phyloP scores from a whole-genome alignment of 345 rosid genomes.

The Angophora floribunda region DNA sequence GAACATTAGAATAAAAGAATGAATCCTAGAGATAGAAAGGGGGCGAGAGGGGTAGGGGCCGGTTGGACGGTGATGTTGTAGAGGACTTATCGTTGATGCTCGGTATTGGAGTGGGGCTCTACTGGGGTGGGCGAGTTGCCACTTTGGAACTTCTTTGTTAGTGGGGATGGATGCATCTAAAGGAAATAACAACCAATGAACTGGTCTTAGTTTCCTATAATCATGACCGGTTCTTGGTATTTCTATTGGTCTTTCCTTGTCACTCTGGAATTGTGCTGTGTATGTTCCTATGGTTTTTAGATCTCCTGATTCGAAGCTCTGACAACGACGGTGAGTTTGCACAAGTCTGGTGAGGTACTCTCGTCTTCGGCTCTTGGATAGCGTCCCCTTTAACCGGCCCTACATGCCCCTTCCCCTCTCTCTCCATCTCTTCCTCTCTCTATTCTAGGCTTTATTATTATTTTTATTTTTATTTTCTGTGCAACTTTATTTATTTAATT shows the following conservation, averaged over 20 bases:
- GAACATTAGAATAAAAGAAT: too few species aligned
- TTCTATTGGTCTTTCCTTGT: not conserved
- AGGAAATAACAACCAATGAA: not conserved
- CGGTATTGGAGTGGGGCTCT: not conserved
- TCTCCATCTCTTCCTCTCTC: not conserved
- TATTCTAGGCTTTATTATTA: not conserved
- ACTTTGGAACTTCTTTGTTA: too few species aligned
- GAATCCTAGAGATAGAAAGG: too few species aligned
- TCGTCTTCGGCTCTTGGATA: not conserved
- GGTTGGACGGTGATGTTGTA: not conserved
- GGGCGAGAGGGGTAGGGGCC: too few species aligned
- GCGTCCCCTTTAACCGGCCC: not conserved
- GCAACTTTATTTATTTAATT: not conserved
- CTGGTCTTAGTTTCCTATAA: not conserved
- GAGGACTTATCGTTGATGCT: not conserved
- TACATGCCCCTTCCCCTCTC: not conserved
- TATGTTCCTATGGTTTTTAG: not conserved
- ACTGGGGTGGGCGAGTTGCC: not conserved
- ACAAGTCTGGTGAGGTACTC: rapidly evolving
- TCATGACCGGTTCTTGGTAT: not conserved
- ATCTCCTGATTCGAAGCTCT: not conserved
- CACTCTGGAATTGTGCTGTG: not conserved
- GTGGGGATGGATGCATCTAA: not conserved
- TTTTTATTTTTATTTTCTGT: not conserved
- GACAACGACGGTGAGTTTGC: too few species aligned